Conservation (phyloP, 2,329 filamentous ascomycete species). For the Colletotrichum salicis region DNA sequence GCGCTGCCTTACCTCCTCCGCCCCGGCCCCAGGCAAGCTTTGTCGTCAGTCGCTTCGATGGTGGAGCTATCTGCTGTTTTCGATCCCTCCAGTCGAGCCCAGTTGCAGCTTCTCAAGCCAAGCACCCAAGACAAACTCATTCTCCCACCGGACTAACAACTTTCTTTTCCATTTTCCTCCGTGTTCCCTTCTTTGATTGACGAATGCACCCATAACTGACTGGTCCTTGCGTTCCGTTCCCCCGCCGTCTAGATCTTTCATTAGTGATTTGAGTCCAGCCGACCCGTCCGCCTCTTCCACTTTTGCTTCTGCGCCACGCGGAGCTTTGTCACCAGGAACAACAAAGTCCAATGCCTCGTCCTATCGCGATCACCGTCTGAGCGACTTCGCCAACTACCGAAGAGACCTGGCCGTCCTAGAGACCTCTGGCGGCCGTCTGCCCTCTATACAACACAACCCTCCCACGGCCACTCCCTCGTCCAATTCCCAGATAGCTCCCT, state of each 20-base stretch:
- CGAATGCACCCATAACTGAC: constrained; percentile 29
- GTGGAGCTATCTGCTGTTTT: constrained; percentile 32
- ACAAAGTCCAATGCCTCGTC: constrained; percentile 57
- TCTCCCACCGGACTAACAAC: not conserved
- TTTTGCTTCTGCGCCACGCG: constrained; percentile 55
- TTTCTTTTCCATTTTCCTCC: constrained; percentile 11
- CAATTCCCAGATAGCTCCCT: constrained; percentile 66
- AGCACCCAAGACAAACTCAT: constrained; percentile 13
- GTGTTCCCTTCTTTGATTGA: constrained; percentile 20
- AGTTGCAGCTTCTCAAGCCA: not conserved
- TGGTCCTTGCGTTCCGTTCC: constrained; percentile 31
- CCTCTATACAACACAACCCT: constrained; percentile 68
- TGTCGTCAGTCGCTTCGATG: constrained; percentile 31
- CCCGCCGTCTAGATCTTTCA: constrained; percentile 39
- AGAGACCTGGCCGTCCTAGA: constrained; percentile 78
- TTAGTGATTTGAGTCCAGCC: constrained; percentile 51
- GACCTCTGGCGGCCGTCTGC: constrained; percentile 65
- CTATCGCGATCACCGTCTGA: constrained; percentile 67
- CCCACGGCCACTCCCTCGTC: constrained; percentile 66
- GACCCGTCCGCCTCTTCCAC: constrained; percentile 57
- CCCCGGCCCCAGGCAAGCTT: constrained; percentile 32
- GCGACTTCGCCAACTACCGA: constrained; percentile 75
- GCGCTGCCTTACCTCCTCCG: not conserved
- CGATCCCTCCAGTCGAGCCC: constrained; percentile 19
- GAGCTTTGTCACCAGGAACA: constrained; percentile 55